These are phyloP conservation scores for Lipomyces chichibuensis DNA, from an alignment of 805 yeast species.

Conservation along the genomic window DNA sequence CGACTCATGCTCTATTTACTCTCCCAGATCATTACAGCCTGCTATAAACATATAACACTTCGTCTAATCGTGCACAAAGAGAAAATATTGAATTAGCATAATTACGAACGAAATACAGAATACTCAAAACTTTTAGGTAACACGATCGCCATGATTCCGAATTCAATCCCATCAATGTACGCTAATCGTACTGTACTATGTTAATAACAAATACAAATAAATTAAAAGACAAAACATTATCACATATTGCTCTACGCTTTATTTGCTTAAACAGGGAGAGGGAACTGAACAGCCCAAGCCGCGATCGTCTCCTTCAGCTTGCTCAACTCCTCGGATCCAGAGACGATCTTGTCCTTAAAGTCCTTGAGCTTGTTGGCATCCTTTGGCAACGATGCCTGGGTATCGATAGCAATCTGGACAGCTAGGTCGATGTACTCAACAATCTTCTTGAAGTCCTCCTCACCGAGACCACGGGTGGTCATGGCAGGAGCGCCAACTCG, in stretches of 20 bases:
- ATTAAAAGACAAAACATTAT: background rate
- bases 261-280: slow-evolving; percentile 45
- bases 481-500: slow-evolving; percentile 98
- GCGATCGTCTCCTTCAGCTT: slow-evolving; percentile 75
- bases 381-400: slow-evolving; percentile 76
- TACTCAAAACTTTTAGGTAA: background rate
- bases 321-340: slow-evolving; percentile 69
- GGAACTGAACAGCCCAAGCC: slow-evolving; percentile 72
- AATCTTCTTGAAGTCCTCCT: slow-evolving; percentile 79
- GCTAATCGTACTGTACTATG: background rate
- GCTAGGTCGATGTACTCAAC: slow-evolving; percentile 80
- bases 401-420: slow-evolving; percentile 69
- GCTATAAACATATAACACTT: no score
- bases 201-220: background rate
- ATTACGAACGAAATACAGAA: background rate
- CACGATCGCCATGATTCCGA: background rate
- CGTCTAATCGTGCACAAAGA: no score
- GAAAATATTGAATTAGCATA: no score
- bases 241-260: background rate
- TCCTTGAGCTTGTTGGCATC: slow-evolving; percentile 96
- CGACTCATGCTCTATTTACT: no score
- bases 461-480: slow-evolving; percentile 95
- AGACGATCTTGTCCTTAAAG: slow-evolving; percentile 80
- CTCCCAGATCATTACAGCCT: no score
- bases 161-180: background rate